A percentile compares a stretch with the other conserved stretches of the same genome.
phyloP scores from a whole-genome alignment of 1,284 basidiomycete species.

The Ustanciosporium gigantosporum region DNA sequence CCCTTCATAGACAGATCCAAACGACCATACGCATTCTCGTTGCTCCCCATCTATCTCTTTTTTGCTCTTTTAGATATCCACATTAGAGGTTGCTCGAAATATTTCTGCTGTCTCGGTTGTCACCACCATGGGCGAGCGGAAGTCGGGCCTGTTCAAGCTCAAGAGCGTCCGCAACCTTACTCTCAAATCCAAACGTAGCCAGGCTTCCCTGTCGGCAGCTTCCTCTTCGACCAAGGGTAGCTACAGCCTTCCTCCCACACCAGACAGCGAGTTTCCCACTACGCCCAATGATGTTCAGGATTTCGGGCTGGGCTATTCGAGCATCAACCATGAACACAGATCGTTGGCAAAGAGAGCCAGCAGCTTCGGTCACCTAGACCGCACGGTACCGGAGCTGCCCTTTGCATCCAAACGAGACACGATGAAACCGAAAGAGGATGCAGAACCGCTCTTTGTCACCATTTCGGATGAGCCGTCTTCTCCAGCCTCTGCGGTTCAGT shows the following conservation, averaged over 20 bases:
- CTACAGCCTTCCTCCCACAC: slow-evolving; percentile 3
- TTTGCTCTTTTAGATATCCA: too few relatives aligned
- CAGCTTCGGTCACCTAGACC: slow-evolving; percentile 1
- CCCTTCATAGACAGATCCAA: too few relatives aligned
- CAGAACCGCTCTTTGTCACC: slow-evolving; percentile 16
- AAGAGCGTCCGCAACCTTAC: slow-evolving; percentile 8
- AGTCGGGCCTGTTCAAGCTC: slow-evolving; percentile 14
- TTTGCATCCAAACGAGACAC: neutral
- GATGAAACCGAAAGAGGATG: neutral
- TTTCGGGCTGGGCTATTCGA: slow-evolving; percentile 33
- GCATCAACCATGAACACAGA: slow-evolving; percentile 21
- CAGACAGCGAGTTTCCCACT: slow-evolving; percentile 5
- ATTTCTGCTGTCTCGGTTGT: too few relatives aligned
- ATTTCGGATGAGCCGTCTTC: slow-evolving; percentile 3
- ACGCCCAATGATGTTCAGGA: slow-evolving; percentile 11
- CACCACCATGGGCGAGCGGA: slow-evolving; percentile 20
- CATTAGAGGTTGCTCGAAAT: too few relatives aligned
- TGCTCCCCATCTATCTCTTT: too few relatives aligned
- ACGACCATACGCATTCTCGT: too few relatives aligned
- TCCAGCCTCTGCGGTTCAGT: slow-evolving; percentile 1
- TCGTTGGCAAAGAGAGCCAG: slow-evolving; percentile 6
- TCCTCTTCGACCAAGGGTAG: neutral
- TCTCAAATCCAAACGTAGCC: slow-evolving; percentile 9
- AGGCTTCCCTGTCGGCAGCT: neutral
- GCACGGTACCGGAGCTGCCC: slow-evolving; percentile 8